phyloP scores from a whole-genome alignment of 2,329 filamentous ascomycete genomes.

The Sporothrix phasma region DNA sequence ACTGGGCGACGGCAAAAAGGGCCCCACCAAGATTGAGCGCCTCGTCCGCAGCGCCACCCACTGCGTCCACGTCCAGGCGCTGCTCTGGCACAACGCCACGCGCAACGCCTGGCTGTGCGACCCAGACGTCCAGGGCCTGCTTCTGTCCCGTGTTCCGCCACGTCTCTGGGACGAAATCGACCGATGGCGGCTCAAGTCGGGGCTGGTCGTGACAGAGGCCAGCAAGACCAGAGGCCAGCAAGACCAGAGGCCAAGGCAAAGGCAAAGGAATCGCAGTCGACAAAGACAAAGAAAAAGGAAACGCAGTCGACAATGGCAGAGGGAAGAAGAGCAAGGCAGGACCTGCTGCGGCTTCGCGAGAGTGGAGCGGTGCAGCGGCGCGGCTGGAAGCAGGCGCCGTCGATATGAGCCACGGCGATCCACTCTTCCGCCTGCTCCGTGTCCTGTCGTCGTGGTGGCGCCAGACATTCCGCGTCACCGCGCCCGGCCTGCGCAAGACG shows the following conservation, averaged over 20 bases:
- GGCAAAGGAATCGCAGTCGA: background rate
- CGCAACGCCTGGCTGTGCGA: constrained; percentile 81
- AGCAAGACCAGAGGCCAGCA: too few relatives aligned
- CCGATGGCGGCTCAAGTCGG: constrained; percentile 60
- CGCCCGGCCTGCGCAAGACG: constrained; percentile 74
- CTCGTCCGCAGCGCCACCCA: constrained; percentile 70
- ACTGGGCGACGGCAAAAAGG: constrained; percentile 59
- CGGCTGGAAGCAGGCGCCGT: constrained; percentile 59
- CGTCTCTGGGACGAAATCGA: constrained; percentile 63
- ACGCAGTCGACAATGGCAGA: too few relatives aligned
- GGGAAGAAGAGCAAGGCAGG: constrained; percentile 28
- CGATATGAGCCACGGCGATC: constrained; percentile 76
- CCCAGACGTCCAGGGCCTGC: constrained; percentile 58
- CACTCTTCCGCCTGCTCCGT: constrained; percentile 65
- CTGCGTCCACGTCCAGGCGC: constrained; percentile 74
- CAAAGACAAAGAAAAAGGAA: constrained; percentile 31
- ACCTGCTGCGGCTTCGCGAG: constrained; percentile 32
- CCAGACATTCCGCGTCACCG: constrained; percentile 65
- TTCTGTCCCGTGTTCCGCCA: constrained; percentile 63
- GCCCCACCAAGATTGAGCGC: constrained; percentile 74
- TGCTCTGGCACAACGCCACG: constrained; percentile 83
- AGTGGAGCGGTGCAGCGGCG: constrained; percentile 62
- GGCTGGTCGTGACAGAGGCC: constrained; percentile 35
- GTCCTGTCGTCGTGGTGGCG: constrained; percentile 80
- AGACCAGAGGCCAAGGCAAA: background rate